Evolutionary conservation across 176 grass and related monocot genomes (phyloP), one percentile per base, ranked within the genome.

Genomic region (Hordeum vulgare): DNA sequence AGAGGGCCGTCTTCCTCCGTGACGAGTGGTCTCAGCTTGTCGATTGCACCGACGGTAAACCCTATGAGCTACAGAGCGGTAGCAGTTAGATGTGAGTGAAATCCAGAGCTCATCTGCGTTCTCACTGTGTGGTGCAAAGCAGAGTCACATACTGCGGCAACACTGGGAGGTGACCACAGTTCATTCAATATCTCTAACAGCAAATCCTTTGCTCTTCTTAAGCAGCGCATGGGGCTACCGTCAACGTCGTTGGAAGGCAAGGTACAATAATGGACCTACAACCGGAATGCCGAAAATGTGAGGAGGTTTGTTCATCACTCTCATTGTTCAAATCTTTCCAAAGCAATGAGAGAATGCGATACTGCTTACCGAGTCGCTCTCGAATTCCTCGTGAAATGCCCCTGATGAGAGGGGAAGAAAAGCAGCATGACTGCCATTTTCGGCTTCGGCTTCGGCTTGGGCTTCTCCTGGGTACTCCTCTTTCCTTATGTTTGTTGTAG

Each of bases 91-190:
- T 63, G 1, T 3, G 29, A 31, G n/a, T 40, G 33, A 25, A 45
- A 59, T 75, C 1, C 0, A 39, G 23, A 75, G 23, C 26, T 70
- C 25, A 84, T 27, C n/a, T n/a, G n/a, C n/a, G n/a, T n/a, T n/a
- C n/a, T n/a, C n/a, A n/a, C n/a, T n/a, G n/a, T n/a, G n/a, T n/a
- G n/a, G n/a, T n/a, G n/a, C n/a, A n/a, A n/a, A n/a, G n/a, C 10
- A 7, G 35, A 47, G 68, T 44, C 3, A 27, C 17, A 20, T 90
- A 93, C 90, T 24, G 88, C 83, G 3, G 90, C 94, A 60, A 86
- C 56, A 42, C 65, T 93, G 37, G 94, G 94, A 57, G 84, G 94
- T 25, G 88, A 76, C 54, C 90, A 27, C 11, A 93, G 64, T 62
- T 86, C 85, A 44, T 87, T 85, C 20, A 81, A 27, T n/a, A 80